phyloP scores from a whole-genome alignment of 768 basidiomycete genomes.

The Pisolithus microcarpus region DNA sequence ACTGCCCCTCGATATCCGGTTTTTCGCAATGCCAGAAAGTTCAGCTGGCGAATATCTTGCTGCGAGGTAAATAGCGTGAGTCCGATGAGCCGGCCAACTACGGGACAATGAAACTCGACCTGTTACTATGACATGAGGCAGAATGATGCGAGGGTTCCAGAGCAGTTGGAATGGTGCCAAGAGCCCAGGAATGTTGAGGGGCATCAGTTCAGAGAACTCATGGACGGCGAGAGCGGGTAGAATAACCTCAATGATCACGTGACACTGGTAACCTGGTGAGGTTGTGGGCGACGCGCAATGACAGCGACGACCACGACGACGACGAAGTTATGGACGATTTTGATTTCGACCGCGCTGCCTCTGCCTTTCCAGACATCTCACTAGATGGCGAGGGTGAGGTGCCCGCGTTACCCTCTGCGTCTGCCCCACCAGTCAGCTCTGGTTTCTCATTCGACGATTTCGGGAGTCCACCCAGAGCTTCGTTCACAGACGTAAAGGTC shows the following conservation, averaged over 20 bases:
- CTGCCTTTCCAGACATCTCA: conserved; percentile 80
- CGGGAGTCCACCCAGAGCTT: conserved; percentile 37
- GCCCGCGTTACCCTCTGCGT: conserved; percentile 31
- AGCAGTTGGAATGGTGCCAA: conserved; percentile 67
- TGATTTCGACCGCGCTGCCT: conserved; percentile 76
- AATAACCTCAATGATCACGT: too few species aligned
- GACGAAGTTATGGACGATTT: conserved; percentile 39
- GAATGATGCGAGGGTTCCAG: conserved; percentile 55
- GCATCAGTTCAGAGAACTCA: conserved; percentile 38
- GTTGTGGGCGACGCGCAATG: not conserved
- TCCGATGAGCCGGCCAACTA: conserved; percentile 1
- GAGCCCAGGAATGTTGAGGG: conserved; percentile 65
- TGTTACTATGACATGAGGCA: conserved; percentile 61
- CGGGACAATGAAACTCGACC: conserved; percentile 35
- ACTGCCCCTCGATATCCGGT: conserved; percentile 86
- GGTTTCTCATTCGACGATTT: conserved; percentile 67
- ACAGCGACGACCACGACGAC: conserved; percentile 1
- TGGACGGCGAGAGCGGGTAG: not conserved
- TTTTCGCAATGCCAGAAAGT: conserved; percentile 63
- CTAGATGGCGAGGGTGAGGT: conserved; percentile 60
- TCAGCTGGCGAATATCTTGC: conserved; percentile 80
- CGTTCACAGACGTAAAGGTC: conserved; percentile 57
- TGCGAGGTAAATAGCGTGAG: conserved; percentile 24
- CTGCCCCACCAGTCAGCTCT: conserved; percentile 27
- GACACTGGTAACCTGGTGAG: not conserved